A percentile compares a stretch with the other conserved stretches of the same genome.
These are phyloP conservation scores for Pythium phragmiticola DNA, from an alignment of 352 stramenopile genomes.

Conservation along the genomic window DNA sequence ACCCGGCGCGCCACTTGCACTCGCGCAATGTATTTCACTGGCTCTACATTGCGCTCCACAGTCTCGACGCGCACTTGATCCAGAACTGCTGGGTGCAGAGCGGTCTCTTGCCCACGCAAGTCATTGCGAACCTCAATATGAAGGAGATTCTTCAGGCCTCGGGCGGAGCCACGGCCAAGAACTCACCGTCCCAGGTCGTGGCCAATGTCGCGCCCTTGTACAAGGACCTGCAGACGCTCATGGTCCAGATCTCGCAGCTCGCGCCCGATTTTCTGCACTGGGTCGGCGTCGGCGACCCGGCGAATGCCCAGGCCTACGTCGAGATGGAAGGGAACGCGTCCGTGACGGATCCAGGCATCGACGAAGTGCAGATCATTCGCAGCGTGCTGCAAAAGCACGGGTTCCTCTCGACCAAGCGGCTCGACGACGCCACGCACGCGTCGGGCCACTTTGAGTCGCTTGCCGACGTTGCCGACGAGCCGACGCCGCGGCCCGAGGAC, in stretches of 20 bases:
- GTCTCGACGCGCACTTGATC: constrained; percentile 65
- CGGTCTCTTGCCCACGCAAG: constrained; percentile 62
- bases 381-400: constrained; percentile 81
- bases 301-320: constrained; percentile 59
- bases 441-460: constrained; percentile 49
- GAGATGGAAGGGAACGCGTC: constrained; percentile 77
- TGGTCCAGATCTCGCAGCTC: constrained; percentile 54
- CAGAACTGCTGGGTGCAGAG: constrained; percentile 76
- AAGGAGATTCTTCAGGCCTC: constrained; percentile 41
- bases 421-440: constrained; percentile 54
- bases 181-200: constrained; percentile 25
- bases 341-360: constrained; percentile 73
- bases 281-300: constrained; percentile 57
- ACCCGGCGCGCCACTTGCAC: constrained; percentile 52
- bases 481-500: constrained; percentile 48
- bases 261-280: constrained; percentile 75
- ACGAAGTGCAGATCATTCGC: constrained; percentile 83
- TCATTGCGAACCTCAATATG: constrained; percentile 67
- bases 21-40: constrained; percentile 85
- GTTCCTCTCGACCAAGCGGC: constrained; percentile 59
- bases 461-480: constrained; percentile 51
- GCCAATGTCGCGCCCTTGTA: constrained; percentile 42
- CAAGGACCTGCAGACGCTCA: constrained; percentile 55
- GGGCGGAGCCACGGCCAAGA: constrained; percentile 8
- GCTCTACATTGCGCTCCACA: constrained; percentile 74